Base-by-base conservation (phyloP, 2,329 filamentous ascomycete species). In the Fusarium fujikuroi region DNA sequence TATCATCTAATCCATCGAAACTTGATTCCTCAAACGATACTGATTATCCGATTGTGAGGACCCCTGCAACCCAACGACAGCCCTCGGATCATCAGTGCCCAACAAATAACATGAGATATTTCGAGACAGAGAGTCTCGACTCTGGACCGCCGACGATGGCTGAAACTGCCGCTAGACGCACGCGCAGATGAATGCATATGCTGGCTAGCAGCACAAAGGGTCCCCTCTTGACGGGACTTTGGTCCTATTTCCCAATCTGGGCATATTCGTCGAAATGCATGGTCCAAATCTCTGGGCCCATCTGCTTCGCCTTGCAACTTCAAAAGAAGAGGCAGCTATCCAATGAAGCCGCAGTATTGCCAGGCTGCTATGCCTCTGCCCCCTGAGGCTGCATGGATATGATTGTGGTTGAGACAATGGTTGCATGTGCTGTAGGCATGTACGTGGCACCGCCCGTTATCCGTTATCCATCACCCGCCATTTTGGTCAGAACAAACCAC, bases 401-500 rank as follows among this genome's bases (percentile, higher is more conserved):
- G 36, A 46, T 62, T 28, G 37, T n/a, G 37, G 47, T 50, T 40
- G 46, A 49, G 60, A 59, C 44, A 60, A 23, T 53, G 46, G 63
- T 56, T 52, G 62, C 43, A 46, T 67, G 49, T 58, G 40, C 40
- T 58, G 25, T 49, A 58, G 32, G 46, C 40, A 52, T 63, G 65
- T 73, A 73, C 70, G 70, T 73, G 70, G 70, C 70, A 73, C 54
- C 69, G 69, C 54, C 69, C 65, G 69, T 65, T 73, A 73, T 69
- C 69, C 69, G 63, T 69, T 63, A 69, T 63, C 57, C 63, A 62
- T 69, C 69, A 58, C 43, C 64, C 57, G 70, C 70, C 66, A 34
- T 68, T 61, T 52, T 36, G 44, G 66, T 30, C 23, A 58, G 36
- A 25, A 30, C 30, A 34, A 34, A 54, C 23, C 58, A 42, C 37